These are phyloP conservation scores for Eucalyptus microcorys DNA, from an alignment of 345 rosid genomes.

Conservation along the genomic window DNA sequence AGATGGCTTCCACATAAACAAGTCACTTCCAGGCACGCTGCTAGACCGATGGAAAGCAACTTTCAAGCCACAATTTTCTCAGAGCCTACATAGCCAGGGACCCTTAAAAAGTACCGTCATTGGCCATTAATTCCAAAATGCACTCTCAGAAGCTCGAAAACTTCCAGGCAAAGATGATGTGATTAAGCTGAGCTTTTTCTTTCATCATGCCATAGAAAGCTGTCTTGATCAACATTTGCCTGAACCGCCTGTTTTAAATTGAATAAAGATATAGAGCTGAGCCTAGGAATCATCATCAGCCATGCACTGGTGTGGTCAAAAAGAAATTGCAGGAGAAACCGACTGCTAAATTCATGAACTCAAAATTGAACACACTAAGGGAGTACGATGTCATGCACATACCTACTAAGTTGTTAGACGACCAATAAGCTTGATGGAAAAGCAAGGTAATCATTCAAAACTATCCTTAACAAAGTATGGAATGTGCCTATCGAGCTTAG, in stretches of 20 bases:
- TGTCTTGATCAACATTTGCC: not conserved
- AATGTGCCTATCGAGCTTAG: not conserved
- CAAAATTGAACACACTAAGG: not conserved
- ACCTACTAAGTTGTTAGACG: not conserved
- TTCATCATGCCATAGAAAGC: not conserved
- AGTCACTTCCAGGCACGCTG: not conserved
- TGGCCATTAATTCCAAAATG: not conserved
- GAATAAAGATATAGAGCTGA: not conserved
- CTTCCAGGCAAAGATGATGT: not conserved
- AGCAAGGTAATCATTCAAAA: not conserved
- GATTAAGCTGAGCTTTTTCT: not conserved
- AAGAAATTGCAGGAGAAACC: not conserved
- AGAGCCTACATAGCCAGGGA: not conserved
- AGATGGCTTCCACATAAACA: not conserved
- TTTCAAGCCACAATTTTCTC: not conserved
- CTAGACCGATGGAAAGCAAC: not conserved
- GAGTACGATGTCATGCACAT: not conserved
- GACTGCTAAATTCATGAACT: not conserved
- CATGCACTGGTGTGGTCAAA: not conserved
- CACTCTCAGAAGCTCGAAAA: not conserved
- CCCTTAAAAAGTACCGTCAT: not conserved
- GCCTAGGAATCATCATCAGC: not conserved
- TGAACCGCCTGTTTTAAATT: not conserved
- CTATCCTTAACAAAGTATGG: not conserved
- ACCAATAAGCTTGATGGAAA: not conserved